These are phyloP conservation scores for Microsporum audouinii DNA, from an alignment of 2,329 filamentous ascomycete species.

Conservation along the genomic window DNA sequence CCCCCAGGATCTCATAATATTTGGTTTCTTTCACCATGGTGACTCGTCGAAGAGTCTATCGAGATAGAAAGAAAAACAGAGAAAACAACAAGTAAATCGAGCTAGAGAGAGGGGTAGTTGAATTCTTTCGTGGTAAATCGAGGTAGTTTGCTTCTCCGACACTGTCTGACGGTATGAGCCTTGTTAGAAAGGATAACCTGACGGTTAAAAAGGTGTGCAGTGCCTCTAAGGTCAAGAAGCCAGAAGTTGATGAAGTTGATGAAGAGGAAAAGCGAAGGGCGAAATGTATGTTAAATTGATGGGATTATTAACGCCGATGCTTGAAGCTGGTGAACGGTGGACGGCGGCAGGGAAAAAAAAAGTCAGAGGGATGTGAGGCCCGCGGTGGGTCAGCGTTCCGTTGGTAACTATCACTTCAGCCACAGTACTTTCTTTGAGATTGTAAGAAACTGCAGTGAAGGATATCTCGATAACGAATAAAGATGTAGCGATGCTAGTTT, in stretches of 20 bases:
- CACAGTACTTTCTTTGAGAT: not conserved
- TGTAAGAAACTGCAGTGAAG: not conserved
- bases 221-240: not conserved
- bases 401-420: not conserved
- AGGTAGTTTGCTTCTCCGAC: not conserved
- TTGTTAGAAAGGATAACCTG: not conserved
- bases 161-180: not conserved
- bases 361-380: conserved; percentile 2
- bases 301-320: not conserved
- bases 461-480: not conserved
- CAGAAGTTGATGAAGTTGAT: not conserved
- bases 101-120: not conserved
- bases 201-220: not conserved
- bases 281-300: not conserved
- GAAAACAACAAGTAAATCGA: conserved; percentile 5
- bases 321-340: not conserved
- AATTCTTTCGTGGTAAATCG: not conserved
- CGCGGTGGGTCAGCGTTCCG: conserved; percentile 3
- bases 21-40: conserved; percentile 43
- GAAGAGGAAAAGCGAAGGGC: conserved; percentile 7
- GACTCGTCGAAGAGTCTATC: conserved; percentile 16
- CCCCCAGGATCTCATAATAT: conserved; percentile 39
- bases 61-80: conserved; percentile 13
- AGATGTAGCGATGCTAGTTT: not conserved
- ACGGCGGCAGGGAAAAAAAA: not conserved